Percentiles rank a stretch among this genome's conserved stretches.
Conservation (phyloP, 2,329 filamentous ascomycete genomes). For the Ramichloridium luteum region DNA sequence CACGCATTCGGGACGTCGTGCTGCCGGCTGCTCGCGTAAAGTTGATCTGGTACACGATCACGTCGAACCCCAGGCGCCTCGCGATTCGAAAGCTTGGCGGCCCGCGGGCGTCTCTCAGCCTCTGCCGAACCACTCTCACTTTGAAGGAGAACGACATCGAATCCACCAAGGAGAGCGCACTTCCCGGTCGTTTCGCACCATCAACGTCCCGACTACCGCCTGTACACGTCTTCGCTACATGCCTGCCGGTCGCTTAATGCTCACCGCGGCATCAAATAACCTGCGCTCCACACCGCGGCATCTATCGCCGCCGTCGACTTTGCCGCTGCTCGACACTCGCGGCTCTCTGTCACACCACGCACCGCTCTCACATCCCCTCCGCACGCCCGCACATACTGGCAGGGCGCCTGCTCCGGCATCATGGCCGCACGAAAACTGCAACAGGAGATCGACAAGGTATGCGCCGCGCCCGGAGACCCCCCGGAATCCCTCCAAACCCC, state of each 20-base stretch:
- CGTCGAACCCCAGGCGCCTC: not conserved
- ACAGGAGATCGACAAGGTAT: slow-evolving; percentile 93
- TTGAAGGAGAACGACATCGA: not conserved
- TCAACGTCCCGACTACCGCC: no score
- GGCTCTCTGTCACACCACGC: not conserved
- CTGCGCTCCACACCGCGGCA: not conserved
- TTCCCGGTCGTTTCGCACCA: not conserved
- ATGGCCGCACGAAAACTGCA: slow-evolving; percentile 96
- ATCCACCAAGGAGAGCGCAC: not conserved
- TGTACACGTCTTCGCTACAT: no score
- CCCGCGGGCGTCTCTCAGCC: no score
- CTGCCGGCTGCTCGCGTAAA: no score
- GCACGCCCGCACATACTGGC: not conserved
- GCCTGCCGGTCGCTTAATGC: not conserved
- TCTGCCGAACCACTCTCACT: not conserved
- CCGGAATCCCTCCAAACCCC: no score
- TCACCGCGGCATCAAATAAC: not conserved
- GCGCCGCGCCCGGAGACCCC: slow-evolving; percentile 4
- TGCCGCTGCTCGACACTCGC: not conserved
- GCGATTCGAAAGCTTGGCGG: slow-evolving; percentile 1
- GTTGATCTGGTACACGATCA: slow-evolving; percentile 1
- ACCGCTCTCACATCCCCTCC: not conserved
- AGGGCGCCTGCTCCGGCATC: slow-evolving; percentile 23
- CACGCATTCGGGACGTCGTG: no score
- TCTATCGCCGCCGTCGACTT: no score